Percentiles rank a stretch among this genome's conserved stretches.
These are phyloP conservation scores for Diutina scorzettiae DNA, from an alignment of 1,139 yeast genomes.

Conservation along the genomic window DNA sequence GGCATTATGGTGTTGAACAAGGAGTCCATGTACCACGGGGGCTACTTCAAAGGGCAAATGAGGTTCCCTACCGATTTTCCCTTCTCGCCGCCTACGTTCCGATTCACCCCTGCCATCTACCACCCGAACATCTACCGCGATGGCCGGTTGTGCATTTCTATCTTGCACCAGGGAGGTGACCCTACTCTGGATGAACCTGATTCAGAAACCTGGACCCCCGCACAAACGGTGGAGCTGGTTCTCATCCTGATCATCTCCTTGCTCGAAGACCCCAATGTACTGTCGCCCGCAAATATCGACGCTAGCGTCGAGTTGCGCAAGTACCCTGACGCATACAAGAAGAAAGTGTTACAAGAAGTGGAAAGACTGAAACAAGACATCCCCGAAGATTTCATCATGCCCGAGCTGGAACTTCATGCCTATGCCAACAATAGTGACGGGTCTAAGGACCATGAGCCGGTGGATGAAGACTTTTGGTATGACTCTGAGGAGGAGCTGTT, in stretches of 20 bases:
- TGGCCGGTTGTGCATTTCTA: slow-evolving; percentile 86
- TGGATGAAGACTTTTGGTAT: slow-evolving; percentile 82
- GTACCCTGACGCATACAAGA: slow-evolving; percentile 68
- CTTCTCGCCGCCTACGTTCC: slow-evolving; percentile 79
- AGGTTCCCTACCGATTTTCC: slow-evolving; percentile 87
- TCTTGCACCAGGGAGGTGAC: slow-evolving; percentile 83
- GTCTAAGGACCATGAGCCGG: slow-evolving; percentile 39
- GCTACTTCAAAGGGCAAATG: slow-evolving; percentile 93
- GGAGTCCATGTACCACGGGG: slow-evolving; percentile 89
- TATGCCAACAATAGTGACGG: slow-evolving; percentile 36
- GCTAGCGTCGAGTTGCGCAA: slow-evolving; percentile 90
- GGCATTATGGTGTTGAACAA: slow-evolving; percentile 88
- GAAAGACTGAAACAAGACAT: slow-evolving; percentile 73
- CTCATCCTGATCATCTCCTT: slow-evolving; percentile 81
- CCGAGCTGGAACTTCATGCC: slow-evolving; percentile 49
- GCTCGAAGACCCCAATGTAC: slow-evolving; percentile 85
- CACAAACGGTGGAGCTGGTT: slow-evolving; percentile 88
- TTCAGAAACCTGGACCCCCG: slow-evolving; percentile 92
- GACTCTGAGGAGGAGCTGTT: slow-evolving; percentile 45
- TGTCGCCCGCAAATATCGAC: slow-evolving; percentile 93
- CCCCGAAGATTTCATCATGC: slow-evolving; percentile 79
- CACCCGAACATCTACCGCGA: slow-evolving; percentile 94
- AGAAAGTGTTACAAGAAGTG: slow-evolving; percentile 72
- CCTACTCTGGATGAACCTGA: slow-evolving; percentile 86
- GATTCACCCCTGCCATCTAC: slow-evolving; percentile 89